phyloP scores from a whole-genome alignment of 768 basidiomycete species.

The Suillus tomentosus region DNA sequence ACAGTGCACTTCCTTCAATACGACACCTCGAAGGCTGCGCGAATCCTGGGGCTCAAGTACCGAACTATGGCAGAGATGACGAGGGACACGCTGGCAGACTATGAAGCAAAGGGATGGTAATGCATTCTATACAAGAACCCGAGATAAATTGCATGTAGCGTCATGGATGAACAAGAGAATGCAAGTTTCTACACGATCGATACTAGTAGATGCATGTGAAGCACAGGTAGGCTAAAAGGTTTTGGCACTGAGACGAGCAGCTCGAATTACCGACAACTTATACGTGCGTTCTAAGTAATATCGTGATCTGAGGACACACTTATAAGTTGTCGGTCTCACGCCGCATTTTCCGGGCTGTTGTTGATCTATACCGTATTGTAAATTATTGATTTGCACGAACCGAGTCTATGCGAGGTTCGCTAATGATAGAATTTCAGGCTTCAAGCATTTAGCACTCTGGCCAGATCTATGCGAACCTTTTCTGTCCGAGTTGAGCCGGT shows the following conservation, averaged over 20 bases:
- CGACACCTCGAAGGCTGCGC: constrained; percentile 39
- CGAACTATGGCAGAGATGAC: constrained; percentile 41
- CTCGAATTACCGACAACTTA: too few relatives aligned
- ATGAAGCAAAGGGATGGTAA: constrained; percentile 45
- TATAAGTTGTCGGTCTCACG: too few relatives aligned
- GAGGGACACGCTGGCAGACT: constrained; percentile 44
- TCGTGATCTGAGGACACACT: too few relatives aligned
- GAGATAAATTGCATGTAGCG: neutral
- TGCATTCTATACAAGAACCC: neutral
- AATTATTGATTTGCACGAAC: too few relatives aligned
- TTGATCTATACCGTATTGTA: too few relatives aligned
- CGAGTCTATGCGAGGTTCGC: too few relatives aligned
- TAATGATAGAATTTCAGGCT: too few relatives aligned
- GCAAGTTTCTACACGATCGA: neutral
- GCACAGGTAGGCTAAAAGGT: neutral
- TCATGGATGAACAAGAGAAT: neutral
- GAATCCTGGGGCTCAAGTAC: constrained; percentile 45
- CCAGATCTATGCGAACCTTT: too few relatives aligned
- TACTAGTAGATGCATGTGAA: neutral
- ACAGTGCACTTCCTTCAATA: constrained; percentile 33
- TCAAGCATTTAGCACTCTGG: too few relatives aligned
- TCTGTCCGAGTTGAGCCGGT: too few relatives aligned
- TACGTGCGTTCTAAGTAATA: too few relatives aligned
- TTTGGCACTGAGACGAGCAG: neutral
- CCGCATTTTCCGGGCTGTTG: too few relatives aligned